Percentiles rank a stretch among this genome's conserved stretches.
These are phyloP conservation scores for Agrocybe praecox DNA, from an alignment of 768 basidiomycete species.

Conservation along the genomic window DNA sequence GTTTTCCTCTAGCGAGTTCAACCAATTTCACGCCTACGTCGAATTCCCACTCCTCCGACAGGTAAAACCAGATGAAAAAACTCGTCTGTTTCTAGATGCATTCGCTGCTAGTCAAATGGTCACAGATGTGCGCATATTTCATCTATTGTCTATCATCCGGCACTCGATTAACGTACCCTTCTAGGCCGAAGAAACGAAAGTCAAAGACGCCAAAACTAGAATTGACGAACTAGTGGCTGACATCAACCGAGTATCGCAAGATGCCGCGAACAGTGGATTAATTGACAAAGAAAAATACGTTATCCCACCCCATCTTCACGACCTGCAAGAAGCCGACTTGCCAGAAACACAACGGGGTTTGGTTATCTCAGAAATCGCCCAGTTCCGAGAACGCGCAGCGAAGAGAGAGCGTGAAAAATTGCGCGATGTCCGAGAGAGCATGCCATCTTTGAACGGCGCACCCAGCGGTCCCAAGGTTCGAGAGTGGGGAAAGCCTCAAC, in stretches of 20 bases:
- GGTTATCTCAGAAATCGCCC: conserved; percentile 94
- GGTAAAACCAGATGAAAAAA: conserved; percentile 98
- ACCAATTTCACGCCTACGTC: conserved; percentile 49
- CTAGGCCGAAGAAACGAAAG: conserved; percentile 72
- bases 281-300: conserved; percentile 86
- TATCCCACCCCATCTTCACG: conserved; percentile 95
- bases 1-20: conserved; percentile 42
- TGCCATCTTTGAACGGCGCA: conserved; percentile 44
- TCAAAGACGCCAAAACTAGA: conserved; percentile 62
- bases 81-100: conserved; percentile 82
- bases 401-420: conserved; percentile 90
- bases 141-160: conserved; percentile 25
- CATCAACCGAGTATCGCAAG: conserved; percentile 72
- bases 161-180: conserved; percentile 5
- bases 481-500: conserved; percentile 77
- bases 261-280: conserved; percentile 72
- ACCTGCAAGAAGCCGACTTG: conserved; percentile 94
- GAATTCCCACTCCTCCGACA: conserved; percentile 28
- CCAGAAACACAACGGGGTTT: conserved; percentile 92
- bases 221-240: conserved; percentile 70
- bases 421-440: conserved; percentile 69
- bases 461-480: conserved; percentile 78
- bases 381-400: conserved; percentile 92
- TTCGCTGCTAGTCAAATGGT: conserved; percentile 79
- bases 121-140: conserved; percentile 70